Evolutionary conservation across 2,329 filamentous ascomycete genomes (phyloP), one percentile per base, ranked within the genome.

Genomic region (Neofusicoccum laricinum): DNA sequence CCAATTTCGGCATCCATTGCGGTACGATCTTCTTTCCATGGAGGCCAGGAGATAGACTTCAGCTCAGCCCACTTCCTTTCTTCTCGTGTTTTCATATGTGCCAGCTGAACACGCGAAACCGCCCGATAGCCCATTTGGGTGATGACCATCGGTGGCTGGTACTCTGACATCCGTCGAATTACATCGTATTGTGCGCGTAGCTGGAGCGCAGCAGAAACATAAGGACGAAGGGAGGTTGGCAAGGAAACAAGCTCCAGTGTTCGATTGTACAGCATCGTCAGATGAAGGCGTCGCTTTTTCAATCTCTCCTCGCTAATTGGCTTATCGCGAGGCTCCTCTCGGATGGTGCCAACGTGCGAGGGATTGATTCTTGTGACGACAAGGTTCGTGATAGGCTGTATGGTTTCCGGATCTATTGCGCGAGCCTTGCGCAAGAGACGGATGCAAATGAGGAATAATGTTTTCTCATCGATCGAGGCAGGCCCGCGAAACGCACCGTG

Each of bases 1-100:
- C 81, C 83, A 63, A 86, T 82, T 14, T 81, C 77, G n/a, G 81
- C 80, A 69, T 89, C 86, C 70, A 88, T 84, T 0, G 85, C 86
- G 15, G 85, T 82, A 61, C 80, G 84, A 51, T 86, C 83, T 70
- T 86, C 82, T 71, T 87, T 88, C 86, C 86, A 89, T 0, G 87
- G 87, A 14, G 87, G 87, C 87, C 87, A 89, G 7, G 84, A 86
- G 8, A 80, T 75, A 2, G 85, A 80, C 75, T 89, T 87, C 19
- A 88, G 76, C 49, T 79, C 76, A 2, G 86, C 86, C 81, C 85
- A 88, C 65, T 85, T 79, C 32, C 77, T 80, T 69, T 89, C 87
- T 32, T 77, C 74, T 0, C 68, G 41, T 0, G 85, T 87, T 71
- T 89, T 89, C 48, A 76, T 77, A 63, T 85, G 85, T 5, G 83